Base-by-base conservation (phyloP, 2,329 filamentous ascomycete genomes). In the Aurifilum marmelostoma region DNA sequence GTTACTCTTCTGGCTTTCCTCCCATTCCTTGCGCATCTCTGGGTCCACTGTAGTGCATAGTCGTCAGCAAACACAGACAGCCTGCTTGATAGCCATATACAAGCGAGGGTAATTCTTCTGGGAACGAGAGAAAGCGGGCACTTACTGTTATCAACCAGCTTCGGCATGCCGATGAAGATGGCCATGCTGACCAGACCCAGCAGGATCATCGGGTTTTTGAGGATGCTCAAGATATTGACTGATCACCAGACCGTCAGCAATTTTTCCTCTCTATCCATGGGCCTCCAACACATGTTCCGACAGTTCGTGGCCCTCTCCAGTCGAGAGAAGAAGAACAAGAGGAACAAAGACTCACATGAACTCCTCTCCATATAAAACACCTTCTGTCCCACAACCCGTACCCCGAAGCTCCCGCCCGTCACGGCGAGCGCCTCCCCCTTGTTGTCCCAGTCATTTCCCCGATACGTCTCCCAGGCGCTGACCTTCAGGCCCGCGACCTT, bases 191-290 rank as follows among this genome's bases (percentile, higher is more conserved):
- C 89, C 43, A 97, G 81, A 5, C 91, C 94, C 83, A 99, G 91
- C 71, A 99, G 86, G 72, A 98, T 97, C 94, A 98, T 98, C 3
- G 96, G 96, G 77, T 93, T 97, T 84, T 96, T 96, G 75, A 97
- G 84, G 67, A 97, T 89, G 69, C 87, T 88, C 68, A 97, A 76
- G n/a, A 94, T 85, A 24, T 90, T 93, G 81, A 95, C 91, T 93
- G n/a, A 73, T 60, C 12, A 24, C 56, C 58, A 6, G 65, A 63
- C 18, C 3, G n/a, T 70, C 60, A 68, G 63, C 64, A 47, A 6
- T 5, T 12, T 2, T 21, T 47, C 21, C 16, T n/a, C 16, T 47
- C 16, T 18, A 5, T 16, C 41, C 41, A 4, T 34, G 34, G 8
- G 21, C 18, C 5, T 2, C 2, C 50, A 34, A 41, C 16, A 29